These are phyloP conservation scores for Cyanophora paradoxa DNA, from an alignment of 78 protist genomes.

Conservation along the genomic window DNA sequence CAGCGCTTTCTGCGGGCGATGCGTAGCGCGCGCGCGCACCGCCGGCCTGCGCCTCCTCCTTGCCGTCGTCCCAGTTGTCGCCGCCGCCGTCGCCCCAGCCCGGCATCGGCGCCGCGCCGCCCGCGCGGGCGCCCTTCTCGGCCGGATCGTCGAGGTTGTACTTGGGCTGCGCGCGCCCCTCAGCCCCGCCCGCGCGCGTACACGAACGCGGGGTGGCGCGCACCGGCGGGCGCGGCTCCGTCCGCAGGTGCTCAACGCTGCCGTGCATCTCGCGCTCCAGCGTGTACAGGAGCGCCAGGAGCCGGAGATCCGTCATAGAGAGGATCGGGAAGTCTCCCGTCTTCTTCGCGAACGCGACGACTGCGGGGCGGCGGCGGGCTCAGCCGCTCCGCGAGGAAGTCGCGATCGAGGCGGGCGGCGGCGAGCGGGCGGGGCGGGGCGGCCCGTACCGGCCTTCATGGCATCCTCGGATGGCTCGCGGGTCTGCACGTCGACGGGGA, in stretches of 20 bases:
- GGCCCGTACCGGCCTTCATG: not conserved
- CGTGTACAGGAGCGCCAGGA: conserved; percentile 10
- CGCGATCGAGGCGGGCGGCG: too few species aligned
- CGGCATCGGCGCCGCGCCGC: too few species aligned
- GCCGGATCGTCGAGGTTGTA: too few species aligned
- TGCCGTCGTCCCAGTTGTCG: too few species aligned
- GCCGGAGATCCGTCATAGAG: not conserved
- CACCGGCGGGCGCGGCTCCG: not conserved
- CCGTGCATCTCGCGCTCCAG: not conserved
- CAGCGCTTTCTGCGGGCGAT: not conserved
- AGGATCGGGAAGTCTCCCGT: conserved; percentile 1
- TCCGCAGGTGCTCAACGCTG: not conserved
- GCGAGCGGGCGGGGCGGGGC: not conserved
- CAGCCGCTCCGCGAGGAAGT: too few species aligned
- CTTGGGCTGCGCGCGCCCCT: too few species aligned
- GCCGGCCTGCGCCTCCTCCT: too few species aligned
- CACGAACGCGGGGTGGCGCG: too few species aligned
- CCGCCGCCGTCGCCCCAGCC: too few species aligned
- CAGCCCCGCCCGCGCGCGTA: too few species aligned
- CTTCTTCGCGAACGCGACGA: not conserved
- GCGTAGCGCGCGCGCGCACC: too few species aligned
- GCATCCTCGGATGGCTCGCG: not conserved
- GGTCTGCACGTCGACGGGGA: not conserved
- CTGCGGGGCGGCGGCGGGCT: not conserved
- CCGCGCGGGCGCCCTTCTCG: too few species aligned